Evolutionary conservation across 169 alveolate genomes (phyloP), one percentile per base, ranked within the genome.

Genomic region (Eimeria zaria): DNA sequence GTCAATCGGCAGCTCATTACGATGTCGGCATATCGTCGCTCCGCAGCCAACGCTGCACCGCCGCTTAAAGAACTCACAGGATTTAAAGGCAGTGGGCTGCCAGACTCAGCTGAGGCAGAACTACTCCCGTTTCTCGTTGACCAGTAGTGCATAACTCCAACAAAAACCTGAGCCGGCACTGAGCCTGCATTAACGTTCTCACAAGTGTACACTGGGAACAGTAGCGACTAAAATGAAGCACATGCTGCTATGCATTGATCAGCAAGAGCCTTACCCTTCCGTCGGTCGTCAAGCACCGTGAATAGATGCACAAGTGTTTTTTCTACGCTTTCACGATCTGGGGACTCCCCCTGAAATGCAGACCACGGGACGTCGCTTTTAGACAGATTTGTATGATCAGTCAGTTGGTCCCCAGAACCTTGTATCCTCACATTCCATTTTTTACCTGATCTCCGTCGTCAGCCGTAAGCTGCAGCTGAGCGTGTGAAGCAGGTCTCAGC

Each of bases 31-130:
- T 93, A 93, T 22, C 96, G 76, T 18, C 94, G 71, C 73, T 93
- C 96, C 58, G 96, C 96, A 8, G 96, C 96, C 71, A 88, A 58
- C 0, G 96, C 96, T 30, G 96, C 96, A 9, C 93, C 74, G 33
- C 96, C 96, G 41, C 81, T 62, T 1, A 53, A 48, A 16, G 81
- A 39, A 24, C 60, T 36, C 60, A 36, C 81, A 24, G 93, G 41
- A 60, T 44, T 60, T n/a, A 48, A 22, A 58, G 64, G 81, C 64
- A 51, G 46, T 18, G 60, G 53, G 36, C 51, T 51, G 93, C 93
- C 64, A 0, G 60, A 33, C 36, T 85, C 93, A 20, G 64, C n/a
- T 46, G 76, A 36, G 4, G 76, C 27, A 39, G 81, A 69, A 51
- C 9, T 33, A 7, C 48, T 36, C 33, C 58, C 81, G 22, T 30